Evolutionary conservation across 768 basidiomycete species (phyloP), one percentile per base, ranked within the genome.

Genomic region (Leucocoprinus sp.): DNA sequence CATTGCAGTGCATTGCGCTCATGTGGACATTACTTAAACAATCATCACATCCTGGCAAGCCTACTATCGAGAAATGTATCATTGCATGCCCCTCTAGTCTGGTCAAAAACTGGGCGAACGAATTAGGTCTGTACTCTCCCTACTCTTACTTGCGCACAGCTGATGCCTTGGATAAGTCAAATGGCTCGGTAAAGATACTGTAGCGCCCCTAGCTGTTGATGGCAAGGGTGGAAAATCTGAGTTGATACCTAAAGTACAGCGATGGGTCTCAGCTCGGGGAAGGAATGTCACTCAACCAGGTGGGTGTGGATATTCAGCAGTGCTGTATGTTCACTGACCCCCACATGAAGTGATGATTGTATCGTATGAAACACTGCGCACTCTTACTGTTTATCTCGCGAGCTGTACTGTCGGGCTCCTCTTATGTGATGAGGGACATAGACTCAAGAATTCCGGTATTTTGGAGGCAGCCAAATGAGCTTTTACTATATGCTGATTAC

Each of bases 91-190:
- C 96, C 0, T 89, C 92, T 7, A 95, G 90, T 71, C 67, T 99
- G 50, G 96, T 99, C 23, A 89, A 88, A 60, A 98, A 98, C 56
- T 99, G 96, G 96, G 95, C 91, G 0, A 97, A 98, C 60, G 96
- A 99, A 64, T 71, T 98, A 22, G 78, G 93, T 83, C 50, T 42
- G 74, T 65, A n/a, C 47, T n/a, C n/a, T 9, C 19, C 18, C 38
- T 27, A 21, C n/a, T 38, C 19, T 11, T 43, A 17, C 33, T 22
- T 37, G 4, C 29, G 14, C 37, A 17, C 44, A 37, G 37, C 27
- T 9, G 29, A 38, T 3, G 24, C 31, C 23, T 26, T 43, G n/a
- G 40, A 39, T 9, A 50, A 97, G 93, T 81, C 23, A 99, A 99
- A 69, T 99, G 96, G 96, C 70, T 99, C 14, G 96, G 93, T 2